Conservation (phyloP, 495 filamentous ascomycete genomes). For the Copromyces sp. region DNA sequence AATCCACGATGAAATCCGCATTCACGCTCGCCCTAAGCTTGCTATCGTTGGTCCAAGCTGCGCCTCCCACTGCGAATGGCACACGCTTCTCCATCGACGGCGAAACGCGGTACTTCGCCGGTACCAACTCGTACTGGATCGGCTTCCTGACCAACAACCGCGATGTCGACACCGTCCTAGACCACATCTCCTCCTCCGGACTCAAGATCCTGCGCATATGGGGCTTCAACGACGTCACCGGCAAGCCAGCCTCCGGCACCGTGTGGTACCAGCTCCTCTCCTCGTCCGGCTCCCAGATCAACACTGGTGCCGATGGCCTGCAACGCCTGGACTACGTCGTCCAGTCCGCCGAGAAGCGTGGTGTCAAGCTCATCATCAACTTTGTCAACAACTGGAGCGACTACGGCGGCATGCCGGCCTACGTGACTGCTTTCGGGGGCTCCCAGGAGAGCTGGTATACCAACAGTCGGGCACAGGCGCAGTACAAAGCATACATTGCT, state of each 20-base stretch:
- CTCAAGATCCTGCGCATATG: slow-evolving; percentile 62
- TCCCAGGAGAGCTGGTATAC: slow-evolving; percentile 43
- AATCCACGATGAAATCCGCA: slow-evolving; percentile 12
- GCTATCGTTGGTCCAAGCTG: slow-evolving; percentile 10
- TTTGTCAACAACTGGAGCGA: slow-evolving; percentile 52
- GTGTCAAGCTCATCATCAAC: slow-evolving; percentile 44
- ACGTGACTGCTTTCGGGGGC: slow-evolving; percentile 53
- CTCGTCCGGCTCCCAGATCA: slow-evolving; percentile 46
- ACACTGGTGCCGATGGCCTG: slow-evolving; percentile 56
- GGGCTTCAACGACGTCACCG: slow-evolving; percentile 55
- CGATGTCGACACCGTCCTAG: slow-evolving; percentile 53
- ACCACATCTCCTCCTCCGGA: slow-evolving; percentile 40
- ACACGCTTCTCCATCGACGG: slow-evolving; percentile 50
- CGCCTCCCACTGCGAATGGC: slow-evolving; percentile 12
- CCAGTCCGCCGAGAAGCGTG: slow-evolving; percentile 40
- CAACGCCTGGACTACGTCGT: slow-evolving; percentile 53
- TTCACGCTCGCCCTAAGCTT: slow-evolving; percentile 10
- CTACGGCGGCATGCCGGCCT: slow-evolving; percentile 57
- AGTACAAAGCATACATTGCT: slow-evolving; percentile 54
- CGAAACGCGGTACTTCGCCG: slow-evolving; percentile 51
- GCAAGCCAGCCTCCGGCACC: slow-evolving; percentile 32
- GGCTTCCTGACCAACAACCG: slow-evolving; percentile 51
- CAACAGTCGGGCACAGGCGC: slow-evolving; percentile 40
- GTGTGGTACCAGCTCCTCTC: slow-evolving; percentile 53
- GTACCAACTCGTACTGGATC: slow-evolving; percentile 70